Evolutionary conservation across 495 filamentous ascomycete genomes (phyloP).

Genomic region (Neurospora sp.): DNA sequence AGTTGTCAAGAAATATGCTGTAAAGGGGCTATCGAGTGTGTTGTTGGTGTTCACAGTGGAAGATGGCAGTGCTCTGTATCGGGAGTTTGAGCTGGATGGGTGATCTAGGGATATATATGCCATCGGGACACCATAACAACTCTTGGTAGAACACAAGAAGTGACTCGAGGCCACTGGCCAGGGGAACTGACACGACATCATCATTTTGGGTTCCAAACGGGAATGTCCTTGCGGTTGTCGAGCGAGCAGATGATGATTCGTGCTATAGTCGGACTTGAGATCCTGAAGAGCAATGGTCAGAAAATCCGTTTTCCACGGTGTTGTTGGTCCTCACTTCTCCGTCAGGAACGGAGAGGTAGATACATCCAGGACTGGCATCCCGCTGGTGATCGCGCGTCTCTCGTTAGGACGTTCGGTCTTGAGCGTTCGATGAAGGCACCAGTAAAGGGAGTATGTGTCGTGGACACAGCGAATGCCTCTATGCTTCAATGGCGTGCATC

Average conservation of each 20-base stretch:
- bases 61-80: not conserved
- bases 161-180: not conserved
- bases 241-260: not conserved
- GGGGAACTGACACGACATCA: not conserved
- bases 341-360: not conserved
- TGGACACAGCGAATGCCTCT: not conserved
- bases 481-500: not conserved
- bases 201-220: not conserved
- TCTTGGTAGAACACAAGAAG: not conserved
- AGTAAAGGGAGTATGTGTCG: accelerated
- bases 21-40: not conserved
- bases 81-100: not conserved
- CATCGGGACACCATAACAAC: not conserved
- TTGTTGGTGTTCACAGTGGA: not conserved
- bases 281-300: not conserved
- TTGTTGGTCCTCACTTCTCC: not conserved
- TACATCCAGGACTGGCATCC: not conserved
- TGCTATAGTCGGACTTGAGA: not conserved
- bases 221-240: not conserved
- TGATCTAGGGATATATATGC: not conserved
- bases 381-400: not conserved
- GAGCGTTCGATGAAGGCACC: not conserved
- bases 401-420: not conserved
- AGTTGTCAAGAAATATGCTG: not conserved
- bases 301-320: not conserved